Evolutionary conservation across 2,329 filamentous ascomycete genomes (phyloP), one percentile per base, ranked within the genome.

Genomic region (Didymellaceae sp.): DNA sequence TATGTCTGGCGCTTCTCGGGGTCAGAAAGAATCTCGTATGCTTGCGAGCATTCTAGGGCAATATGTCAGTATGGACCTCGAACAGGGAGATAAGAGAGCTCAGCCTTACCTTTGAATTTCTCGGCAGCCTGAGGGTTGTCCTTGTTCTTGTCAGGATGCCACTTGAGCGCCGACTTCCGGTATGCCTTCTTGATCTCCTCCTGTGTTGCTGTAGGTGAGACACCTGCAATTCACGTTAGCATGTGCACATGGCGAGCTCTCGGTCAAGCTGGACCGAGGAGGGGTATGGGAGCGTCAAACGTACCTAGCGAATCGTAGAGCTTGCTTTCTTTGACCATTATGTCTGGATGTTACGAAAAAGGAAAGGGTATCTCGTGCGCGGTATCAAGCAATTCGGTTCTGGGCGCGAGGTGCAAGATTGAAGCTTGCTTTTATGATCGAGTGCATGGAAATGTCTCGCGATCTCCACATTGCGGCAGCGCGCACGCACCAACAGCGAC

Each of bases 141-240:
- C 75, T 92, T 92, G 82, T 97, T 99, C 82, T 97, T 99, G 80
- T 99, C 94, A 6, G 94, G 94, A 71, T 99, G 94, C 77, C 86
- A 92, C 78, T 92, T 95, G 72, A 97, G 77, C 45, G 93, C 93
- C 47, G 87, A 83, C 81, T 96, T 96, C 57, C 89, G 84, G 75
- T 96, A 96, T 51, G 86, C 94, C 74, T 97, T 99, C 75, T 97
- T 97, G 73, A 99, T 96, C 60, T 97, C 93, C 70, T 97, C 93
- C 76, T 95, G 90, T 18, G 86, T 82, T 18, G 92, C 91, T 54
- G 86, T 84, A 28, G 93, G 84, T 73, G 90, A 88, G 75, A 97
- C 80, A 71, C 82, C 74, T 75, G 43, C 20, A 24, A 7, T 6
- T 6, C 10, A 21, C 40, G 60, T 72, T 43, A 71, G 67, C 48